Evolutionary conservation across 352 stramenopile genomes (phyloP), one percentile per base, ranked within the genome.

Genomic region (Phytophthora pisi): DNA sequence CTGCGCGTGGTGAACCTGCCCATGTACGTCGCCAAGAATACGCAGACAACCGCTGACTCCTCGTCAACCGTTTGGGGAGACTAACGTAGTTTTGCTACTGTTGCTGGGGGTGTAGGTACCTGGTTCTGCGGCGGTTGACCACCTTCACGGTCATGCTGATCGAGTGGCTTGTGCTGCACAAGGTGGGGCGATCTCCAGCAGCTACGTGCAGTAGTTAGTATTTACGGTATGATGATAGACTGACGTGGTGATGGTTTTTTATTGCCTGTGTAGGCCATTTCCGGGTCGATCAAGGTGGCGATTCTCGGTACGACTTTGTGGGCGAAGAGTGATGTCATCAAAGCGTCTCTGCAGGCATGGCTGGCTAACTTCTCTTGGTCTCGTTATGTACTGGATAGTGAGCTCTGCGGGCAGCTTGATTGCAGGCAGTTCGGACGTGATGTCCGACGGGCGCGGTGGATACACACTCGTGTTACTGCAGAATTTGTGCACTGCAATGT

Each of bases 71-170:
- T 1, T 38, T 15, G 31, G 31, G 11, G 31, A 6, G 2, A 15
- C 11, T 38, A 15, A 38, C 4, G 31, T 15, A 10, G 9, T 4
- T 13, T 38, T 10, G 28, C 53, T 49, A 11, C 20, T 9, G n/a
- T 7, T 40, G 6, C 40, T 26, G 16, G 51, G 9, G 38, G 15
- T 18, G 5, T 53, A 87, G 79, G 77, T 87, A 85, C 40, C 59
- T 87, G 43, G 84, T 92, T 54, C 68, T 92, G 49, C 82, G 84
- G 20, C 74, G 84, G 8, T 73, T 92, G 51, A 91, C 82, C 10
- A 92, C 84, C 10, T 68, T 92, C 72, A 91, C 88, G 30, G 83
- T 92, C 55, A 78, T 92, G 72, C 67, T 91, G 53, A 89, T 92
- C 67, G 84, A 92, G 58, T 91, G 80, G 79, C 69, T 92, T 69